A percentile compares a stretch with the other conserved stretches of the same genome.
Evolutionary conservation across 768 basidiomycete genomes (phyloP).

Genomic region (Trametes villosa): DNA sequence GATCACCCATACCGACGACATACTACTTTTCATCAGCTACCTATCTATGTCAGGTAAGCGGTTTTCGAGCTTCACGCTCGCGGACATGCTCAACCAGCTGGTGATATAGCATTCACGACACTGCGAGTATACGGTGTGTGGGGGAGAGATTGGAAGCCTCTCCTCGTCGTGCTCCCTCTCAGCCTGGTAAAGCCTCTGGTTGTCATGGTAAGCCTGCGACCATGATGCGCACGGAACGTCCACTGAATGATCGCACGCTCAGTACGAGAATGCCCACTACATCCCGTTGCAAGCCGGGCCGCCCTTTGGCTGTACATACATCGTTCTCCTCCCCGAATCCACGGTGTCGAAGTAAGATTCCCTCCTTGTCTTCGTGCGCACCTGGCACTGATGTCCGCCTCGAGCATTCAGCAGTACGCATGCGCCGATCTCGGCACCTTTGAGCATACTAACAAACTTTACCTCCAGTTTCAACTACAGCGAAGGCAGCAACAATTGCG

Average conservation of each 20-base stretch:
- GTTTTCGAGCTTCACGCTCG: too few species aligned
- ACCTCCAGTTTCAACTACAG: not conserved
- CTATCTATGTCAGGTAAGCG: constrained; percentile 1
- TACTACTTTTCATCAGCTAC: constrained; percentile 2
- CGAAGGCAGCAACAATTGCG: constrained; percentile 5
- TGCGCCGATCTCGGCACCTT: too few species aligned
- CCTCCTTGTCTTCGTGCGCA: not conserved
- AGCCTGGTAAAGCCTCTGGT: constrained; percentile 8
- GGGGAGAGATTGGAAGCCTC: constrained; percentile 23
- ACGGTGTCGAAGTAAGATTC: constrained; percentile 3
- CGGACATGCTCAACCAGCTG: not conserved
- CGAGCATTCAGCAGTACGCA: not conserved
- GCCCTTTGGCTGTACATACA: constrained; percentile 18
- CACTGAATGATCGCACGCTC: not conserved
- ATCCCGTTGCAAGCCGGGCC: constrained; percentile 15
- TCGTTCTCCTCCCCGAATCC: not conserved
- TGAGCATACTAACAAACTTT: not conserved
- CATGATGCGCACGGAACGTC: not conserved
- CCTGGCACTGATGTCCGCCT: not conserved
- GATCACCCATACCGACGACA: not conserved
- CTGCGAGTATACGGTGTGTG: constrained; percentile 25
- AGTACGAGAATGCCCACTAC: constrained; percentile 12
- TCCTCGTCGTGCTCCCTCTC: constrained; percentile 13
- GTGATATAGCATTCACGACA: not conserved
- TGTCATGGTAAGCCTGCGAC: constrained; percentile 12